phyloP scores from a whole-genome alignment of 2,329 filamentous ascomycete genomes.

The Penicillium psychrosexuale region DNA sequence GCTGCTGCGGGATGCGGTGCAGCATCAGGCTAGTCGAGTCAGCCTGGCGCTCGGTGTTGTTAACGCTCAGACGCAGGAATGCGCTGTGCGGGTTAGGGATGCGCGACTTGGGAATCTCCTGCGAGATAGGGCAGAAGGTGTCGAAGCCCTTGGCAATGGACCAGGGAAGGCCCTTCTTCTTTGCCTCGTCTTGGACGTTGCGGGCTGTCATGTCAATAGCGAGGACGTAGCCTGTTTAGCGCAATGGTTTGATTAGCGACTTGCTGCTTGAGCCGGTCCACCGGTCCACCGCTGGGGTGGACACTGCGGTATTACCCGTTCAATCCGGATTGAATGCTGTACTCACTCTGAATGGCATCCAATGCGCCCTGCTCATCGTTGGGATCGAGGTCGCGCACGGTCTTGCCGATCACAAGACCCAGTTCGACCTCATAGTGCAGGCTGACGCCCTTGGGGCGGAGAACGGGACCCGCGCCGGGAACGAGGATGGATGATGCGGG shows the following conservation, averaged over 20 bases:
- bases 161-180: constrained; percentile 96
- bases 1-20: constrained; percentile 79
- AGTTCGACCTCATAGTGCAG: constrained; percentile 96
- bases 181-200: constrained; percentile 93
- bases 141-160: constrained; percentile 96
- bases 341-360: constrained; percentile 72
- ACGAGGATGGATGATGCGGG: constrained; percentile 81
- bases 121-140: constrained; percentile 86
- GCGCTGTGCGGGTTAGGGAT: constrained; percentile 86
- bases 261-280: not conserved
- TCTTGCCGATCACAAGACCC: constrained; percentile 81
- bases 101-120: constrained; percentile 72
- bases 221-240: constrained; percentile 69
- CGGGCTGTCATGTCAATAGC: constrained; percentile 97
- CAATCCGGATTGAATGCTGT: not conserved
- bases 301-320: not conserved
- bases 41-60: constrained; percentile 71
- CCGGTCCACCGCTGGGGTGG: not conserved
- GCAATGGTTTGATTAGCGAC: not conserved
- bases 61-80: constrained; percentile 81
- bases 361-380: constrained; percentile 73
- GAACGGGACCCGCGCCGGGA: constrained; percentile 72
- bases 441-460: constrained; percentile 76
- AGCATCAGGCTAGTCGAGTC: constrained; percentile 95
- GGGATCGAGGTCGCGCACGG: constrained; percentile 69